These are phyloP conservation scores for Trametes sanguinea DNA, from an alignment of 768 basidiomycete genomes.

Conservation along the genomic window DNA sequence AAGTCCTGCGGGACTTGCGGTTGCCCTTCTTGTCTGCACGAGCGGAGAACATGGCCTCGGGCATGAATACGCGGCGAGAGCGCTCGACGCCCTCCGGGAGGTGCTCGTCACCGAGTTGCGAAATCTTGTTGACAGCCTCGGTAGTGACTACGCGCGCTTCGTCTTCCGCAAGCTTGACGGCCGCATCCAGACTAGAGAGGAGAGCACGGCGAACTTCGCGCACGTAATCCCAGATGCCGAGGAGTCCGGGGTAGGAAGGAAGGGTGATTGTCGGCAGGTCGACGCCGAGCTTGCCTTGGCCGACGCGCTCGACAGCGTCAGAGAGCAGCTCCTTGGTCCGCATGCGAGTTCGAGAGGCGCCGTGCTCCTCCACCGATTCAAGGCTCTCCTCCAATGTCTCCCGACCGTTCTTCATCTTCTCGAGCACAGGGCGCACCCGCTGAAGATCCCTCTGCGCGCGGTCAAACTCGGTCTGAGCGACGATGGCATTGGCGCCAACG, in stretches of 20 bases:
- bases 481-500: constrained; percentile 79
- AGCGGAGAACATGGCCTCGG: constrained; percentile 94
- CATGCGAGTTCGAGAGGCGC: constrained; percentile 52
- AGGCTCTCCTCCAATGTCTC: constrained; percentile 79
- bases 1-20: constrained; percentile 37
- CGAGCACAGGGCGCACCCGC: constrained; percentile 75
- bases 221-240: constrained; percentile 85
- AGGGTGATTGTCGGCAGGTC: constrained; percentile 48
- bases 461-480: constrained; percentile 78
- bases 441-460: constrained; percentile 71
- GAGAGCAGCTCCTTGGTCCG: constrained; percentile 61
- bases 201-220: constrained; percentile 74
- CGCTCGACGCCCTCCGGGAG: constrained; percentile 83
- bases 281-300: constrained; percentile 70
- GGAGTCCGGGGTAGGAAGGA: constrained; percentile 82
- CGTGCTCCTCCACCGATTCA: constrained; percentile 76
- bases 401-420: constrained; percentile 78
- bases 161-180: constrained; percentile 78
- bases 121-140: constrained; percentile 65
- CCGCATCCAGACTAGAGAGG: constrained; percentile 79
- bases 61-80: constrained; percentile 83
- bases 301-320: constrained; percentile 75
- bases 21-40: constrained; percentile 39
- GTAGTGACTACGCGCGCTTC: constrained; percentile 74
- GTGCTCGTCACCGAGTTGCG: constrained; percentile 69